Conservation (phyloP, 139 green algal genomes). For the Coelastrella sp. region DNA sequence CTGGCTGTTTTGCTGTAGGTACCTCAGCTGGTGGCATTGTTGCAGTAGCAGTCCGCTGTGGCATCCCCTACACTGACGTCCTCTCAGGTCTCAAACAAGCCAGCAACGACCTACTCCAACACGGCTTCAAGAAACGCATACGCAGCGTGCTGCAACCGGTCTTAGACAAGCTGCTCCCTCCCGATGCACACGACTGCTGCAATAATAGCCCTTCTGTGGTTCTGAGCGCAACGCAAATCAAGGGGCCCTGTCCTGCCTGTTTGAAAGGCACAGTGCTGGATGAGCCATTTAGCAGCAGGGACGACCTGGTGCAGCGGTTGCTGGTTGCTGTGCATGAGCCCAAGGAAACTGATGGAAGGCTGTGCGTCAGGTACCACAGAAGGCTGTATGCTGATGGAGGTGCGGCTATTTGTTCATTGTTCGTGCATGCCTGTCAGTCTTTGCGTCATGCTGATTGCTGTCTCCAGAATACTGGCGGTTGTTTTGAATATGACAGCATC, state of each 20-base stretch:
- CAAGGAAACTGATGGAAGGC: not conserved
- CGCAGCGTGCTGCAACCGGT: not conserved
- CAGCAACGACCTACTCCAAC: not conserved
- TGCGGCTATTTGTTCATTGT: not conserved
- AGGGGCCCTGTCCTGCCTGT: conserved; percentile 2
- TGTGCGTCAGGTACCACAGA: not conserved
- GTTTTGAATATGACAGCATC: no score
- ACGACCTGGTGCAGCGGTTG: conserved; percentile 7
- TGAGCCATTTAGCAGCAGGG: conserved; percentile 4
- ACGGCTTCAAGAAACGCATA: not conserved
- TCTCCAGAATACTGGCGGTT: no score
- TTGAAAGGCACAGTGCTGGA: not conserved
- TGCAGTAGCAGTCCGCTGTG: conserved; percentile 10
- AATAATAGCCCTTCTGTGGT: not conserved
- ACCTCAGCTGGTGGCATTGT: conserved; percentile 30
- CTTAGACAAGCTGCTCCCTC: not conserved
- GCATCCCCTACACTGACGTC: not conserved
- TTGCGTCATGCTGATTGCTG: no score
- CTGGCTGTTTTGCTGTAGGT: no score
- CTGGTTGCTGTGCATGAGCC: conserved; percentile 23
- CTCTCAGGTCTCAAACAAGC: not conserved
- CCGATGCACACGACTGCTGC: conserved; percentile 5
- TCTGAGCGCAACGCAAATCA: not conserved
- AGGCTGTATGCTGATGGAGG: not conserved
- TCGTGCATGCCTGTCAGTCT: no score